Percentiles rank a stretch among this genome's conserved stretches.
Conservation (phyloP, 2,329 filamentous ascomycete species). For the Aureobasidium musti region DNA sequence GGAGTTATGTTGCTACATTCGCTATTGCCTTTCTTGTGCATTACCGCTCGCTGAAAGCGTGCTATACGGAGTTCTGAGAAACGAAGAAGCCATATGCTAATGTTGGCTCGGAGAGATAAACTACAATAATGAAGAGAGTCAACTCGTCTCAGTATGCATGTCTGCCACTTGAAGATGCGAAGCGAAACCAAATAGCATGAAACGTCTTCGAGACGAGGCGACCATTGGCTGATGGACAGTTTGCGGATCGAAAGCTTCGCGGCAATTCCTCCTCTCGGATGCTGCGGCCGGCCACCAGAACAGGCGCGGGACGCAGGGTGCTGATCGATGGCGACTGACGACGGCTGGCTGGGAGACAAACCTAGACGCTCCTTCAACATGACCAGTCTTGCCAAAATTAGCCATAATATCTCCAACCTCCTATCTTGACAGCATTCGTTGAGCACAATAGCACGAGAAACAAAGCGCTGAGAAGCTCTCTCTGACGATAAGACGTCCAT, state of each 20-base stretch:
- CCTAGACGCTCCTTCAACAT: slow-evolving; percentile 21
- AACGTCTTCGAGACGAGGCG: neutral
- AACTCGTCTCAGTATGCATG: neutral
- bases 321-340: slow-evolving; percentile 25
- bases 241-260: slow-evolving; percentile 7
- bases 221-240: neutral
- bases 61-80: slow-evolving; percentile 14
- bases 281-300: slow-evolving; percentile 7
- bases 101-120: neutral
- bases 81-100: neutral
- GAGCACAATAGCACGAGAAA: neutral
- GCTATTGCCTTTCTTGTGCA: slow-evolving; percentile 24
- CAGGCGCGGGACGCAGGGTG: slow-evolving; percentile 12
- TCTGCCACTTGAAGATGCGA: neutral
- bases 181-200: neutral
- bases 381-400: neutral
- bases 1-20: slow-evolving; percentile 27
- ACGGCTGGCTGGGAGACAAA: slow-evolving; percentile 10
- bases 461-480: neutral
- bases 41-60: slow-evolving; percentile 22
- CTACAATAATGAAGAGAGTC: slow-evolving; percentile 21
- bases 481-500: slow-evolving; percentile 7
- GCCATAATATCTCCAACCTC: neutral
- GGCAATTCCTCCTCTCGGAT: slow-evolving; percentile 20
- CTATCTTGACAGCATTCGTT: neutral